Evolutionary conservation across 768 basidiomycete species (phyloP).

Genomic region (Leccinum subgranulosum): DNA sequence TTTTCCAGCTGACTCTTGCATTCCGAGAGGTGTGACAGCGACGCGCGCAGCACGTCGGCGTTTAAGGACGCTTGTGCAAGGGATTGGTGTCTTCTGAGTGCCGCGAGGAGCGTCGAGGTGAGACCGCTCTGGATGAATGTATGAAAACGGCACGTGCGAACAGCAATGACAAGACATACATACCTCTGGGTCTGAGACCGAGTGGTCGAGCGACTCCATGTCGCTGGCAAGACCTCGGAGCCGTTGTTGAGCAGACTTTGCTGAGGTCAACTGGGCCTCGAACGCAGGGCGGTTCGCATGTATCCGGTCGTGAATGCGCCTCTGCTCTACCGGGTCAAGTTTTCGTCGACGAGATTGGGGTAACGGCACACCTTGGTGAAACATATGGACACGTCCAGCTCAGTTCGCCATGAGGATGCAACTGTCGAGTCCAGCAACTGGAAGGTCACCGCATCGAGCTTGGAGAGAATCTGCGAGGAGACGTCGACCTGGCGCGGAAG

Average conservation of each 20-base stretch:
- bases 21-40: slow-evolving; percentile 52
- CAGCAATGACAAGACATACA: slow-evolving; percentile 7
- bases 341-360: background rate
- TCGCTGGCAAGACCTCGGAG: slow-evolving; percentile 47
- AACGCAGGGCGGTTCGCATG: slow-evolving; percentile 61
- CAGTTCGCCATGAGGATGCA: slow-evolving; percentile 66
- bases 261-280: slow-evolving; percentile 57
- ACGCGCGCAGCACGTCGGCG: slow-evolving; percentile 46
- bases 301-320: slow-evolving; percentile 71
- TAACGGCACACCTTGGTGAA: slow-evolving; percentile 58
- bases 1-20: slow-evolving; percentile 47
- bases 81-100: slow-evolving; percentile 56
- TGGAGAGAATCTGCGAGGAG: slow-evolving; percentile 67
- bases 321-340: slow-evolving; percentile 37
- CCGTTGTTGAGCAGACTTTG: slow-evolving; percentile 63
- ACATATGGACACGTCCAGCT: slow-evolving; percentile 69
- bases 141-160: slow-evolving; percentile 7
- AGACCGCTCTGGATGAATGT: slow-evolving; percentile 56
- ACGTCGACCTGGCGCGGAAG: slow-evolving; percentile 71
- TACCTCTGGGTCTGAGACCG: slow-evolving; percentile 63
- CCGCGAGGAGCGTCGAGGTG: slow-evolving; percentile 52
- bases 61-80: slow-evolving; percentile 64
- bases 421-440: slow-evolving; percentile 57
- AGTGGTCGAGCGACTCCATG: slow-evolving; percentile 48
- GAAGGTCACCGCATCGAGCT: slow-evolving; percentile 60